Conservation (phyloP, 345 rosid species). For the Eucalyptus brandiana region DNA sequence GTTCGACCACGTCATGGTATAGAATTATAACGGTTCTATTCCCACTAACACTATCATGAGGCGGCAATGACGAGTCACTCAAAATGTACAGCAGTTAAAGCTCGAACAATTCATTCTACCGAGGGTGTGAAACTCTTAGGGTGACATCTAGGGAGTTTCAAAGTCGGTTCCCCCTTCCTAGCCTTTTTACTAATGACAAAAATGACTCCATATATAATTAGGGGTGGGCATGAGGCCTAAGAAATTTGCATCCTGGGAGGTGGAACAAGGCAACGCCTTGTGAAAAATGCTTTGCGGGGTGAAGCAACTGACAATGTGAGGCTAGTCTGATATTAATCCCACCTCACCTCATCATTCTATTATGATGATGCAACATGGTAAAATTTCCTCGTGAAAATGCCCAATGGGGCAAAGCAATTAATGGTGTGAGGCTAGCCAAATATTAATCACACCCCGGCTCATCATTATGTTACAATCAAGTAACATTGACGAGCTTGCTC, state of each 20-base stretch:
- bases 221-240: background rate
- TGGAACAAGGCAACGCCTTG: background rate
- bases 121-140: background rate
- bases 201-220: background rate
- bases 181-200: background rate
- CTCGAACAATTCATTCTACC: background rate
- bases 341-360: background rate
- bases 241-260: background rate
- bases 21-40: background rate
- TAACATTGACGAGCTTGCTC: background rate
- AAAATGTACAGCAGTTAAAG: background rate
- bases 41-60: background rate
- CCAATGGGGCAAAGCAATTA: fast-evolving
- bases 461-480: background rate
- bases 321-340: background rate
- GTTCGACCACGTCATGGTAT: background rate
- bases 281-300: background rate
- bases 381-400: background rate
- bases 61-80: fast-evolving
- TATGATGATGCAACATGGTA: fast-evolving
- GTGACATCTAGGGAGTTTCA: background rate
- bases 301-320: background rate
- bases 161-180: background rate
- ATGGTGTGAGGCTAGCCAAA: background rate
- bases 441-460: background rate